These are phyloP conservation scores for Tephrocybe sp. DNA, from an alignment of 768 basidiomycete species.

Conservation along the genomic window DNA sequence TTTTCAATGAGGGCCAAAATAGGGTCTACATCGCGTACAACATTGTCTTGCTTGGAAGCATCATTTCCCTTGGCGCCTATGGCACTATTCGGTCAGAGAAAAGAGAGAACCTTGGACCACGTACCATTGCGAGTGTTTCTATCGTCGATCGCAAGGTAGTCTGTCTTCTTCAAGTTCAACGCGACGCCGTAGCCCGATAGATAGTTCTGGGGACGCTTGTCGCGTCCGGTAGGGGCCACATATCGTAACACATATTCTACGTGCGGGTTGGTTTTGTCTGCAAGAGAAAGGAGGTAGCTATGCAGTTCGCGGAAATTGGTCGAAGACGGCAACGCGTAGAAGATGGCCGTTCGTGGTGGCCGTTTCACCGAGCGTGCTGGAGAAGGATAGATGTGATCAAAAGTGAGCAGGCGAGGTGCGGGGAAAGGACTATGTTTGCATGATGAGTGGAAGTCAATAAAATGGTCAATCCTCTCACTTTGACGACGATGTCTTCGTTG, in stretches of 20 bases:
- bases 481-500: slow-evolving; percentile 20
- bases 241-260: slow-evolving; percentile 80
- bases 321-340: slow-evolving; percentile 72
- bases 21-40: slow-evolving; percentile 29
- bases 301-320: slow-evolving; percentile 72
- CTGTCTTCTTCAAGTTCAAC: slow-evolving; percentile 94
- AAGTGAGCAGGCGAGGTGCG: slow-evolving; percentile 55
- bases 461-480: slow-evolving; percentile 23
- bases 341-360: slow-evolving; percentile 64
- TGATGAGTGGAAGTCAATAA: neutral
- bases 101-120: too few species aligned
- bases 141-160: slow-evolving; percentile 94
- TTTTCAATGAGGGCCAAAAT: slow-evolving; percentile 37
- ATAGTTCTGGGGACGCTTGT: slow-evolving; percentile 33
- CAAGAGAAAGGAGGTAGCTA: slow-evolving; percentile 51
- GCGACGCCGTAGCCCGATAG: slow-evolving; percentile 91
- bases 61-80: slow-evolving; percentile 9
- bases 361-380: slow-evolving; percentile 40
- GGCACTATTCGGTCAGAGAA: too few species aligned
- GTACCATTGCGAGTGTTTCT: slow-evolving; percentile 40
- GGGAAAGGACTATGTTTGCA: slow-evolving; percentile 25
- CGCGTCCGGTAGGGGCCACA: slow-evolving; percentile 38
- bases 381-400: slow-evolving; percentile 73
- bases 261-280: slow-evolving; percentile 39
- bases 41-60: slow-evolving; percentile 22